Evolutionary conservation across 2,329 filamentous ascomycete species (phyloP).

Genomic region (Aspergillus sp.): DNA sequence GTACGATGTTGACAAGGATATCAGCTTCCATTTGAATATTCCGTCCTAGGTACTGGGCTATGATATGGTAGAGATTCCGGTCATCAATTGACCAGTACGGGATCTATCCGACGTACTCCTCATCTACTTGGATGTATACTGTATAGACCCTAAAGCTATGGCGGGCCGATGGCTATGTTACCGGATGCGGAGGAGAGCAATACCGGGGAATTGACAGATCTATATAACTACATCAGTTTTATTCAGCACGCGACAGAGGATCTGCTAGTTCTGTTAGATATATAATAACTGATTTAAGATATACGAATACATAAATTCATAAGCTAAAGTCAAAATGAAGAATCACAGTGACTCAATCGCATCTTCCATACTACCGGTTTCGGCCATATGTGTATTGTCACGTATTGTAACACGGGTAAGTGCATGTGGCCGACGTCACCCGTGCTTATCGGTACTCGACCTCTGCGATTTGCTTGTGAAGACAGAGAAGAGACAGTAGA

Average conservation of each 20-base stretch:
- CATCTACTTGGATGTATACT: too few relatives aligned
- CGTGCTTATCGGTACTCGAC: background rate
- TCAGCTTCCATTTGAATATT: background rate
- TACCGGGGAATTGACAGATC: background rate
- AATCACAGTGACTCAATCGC: background rate
- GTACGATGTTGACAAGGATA: background rate
- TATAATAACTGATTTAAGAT: too few relatives aligned
- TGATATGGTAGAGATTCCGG: background rate
- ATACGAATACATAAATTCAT: background rate
- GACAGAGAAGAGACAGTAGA: background rate
- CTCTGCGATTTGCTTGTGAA: background rate
- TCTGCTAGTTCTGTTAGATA: too few relatives aligned
- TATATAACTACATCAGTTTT: background rate
- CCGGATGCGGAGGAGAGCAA: background rate
- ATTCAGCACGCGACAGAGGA: too few relatives aligned
- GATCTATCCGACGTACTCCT: too few relatives aligned
- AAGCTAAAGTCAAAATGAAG: background rate
- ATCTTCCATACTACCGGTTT: background rate
- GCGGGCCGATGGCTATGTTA: background rate
- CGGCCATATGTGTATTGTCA: slow-evolving; percentile 8
- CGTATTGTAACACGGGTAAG: slow-evolving; percentile 5
- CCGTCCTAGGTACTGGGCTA: background rate
- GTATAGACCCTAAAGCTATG: too few relatives aligned
- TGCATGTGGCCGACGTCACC: slow-evolving; percentile 13
- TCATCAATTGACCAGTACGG: too few relatives aligned